These are phyloP conservation scores for Ochetophila trinervis DNA, from an alignment of 306 rosid genomes.

Conservation along the genomic window DNA sequence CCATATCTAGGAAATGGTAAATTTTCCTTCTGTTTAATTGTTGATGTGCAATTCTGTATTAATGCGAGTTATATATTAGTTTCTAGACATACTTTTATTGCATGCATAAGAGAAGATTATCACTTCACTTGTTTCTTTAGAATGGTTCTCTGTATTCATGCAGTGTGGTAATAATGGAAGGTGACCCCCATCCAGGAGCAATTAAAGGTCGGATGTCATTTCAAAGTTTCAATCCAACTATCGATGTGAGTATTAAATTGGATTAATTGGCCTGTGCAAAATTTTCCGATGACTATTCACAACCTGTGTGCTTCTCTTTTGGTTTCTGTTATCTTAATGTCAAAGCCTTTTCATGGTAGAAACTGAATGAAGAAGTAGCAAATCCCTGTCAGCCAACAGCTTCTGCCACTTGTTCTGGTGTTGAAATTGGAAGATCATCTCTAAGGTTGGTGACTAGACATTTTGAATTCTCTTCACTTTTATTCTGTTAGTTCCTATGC, in stretches of 20 bases:
- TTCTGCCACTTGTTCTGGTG: conserved; percentile 36
- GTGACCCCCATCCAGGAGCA: conserved; percentile 88
- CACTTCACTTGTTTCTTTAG: background rate
- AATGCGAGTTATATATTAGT: too few species aligned
- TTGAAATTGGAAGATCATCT: conserved; percentile 43
- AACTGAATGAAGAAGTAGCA: conserved; percentile 66
- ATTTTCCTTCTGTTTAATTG: conserved; percentile 7
- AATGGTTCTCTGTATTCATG: conserved; percentile 9
- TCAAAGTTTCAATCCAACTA: conserved; percentile 72
- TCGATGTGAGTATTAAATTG: conserved; percentile 76
- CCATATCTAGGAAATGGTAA: conserved; percentile 55
- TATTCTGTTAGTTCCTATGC: background rate
- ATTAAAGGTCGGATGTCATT: conserved; percentile 81
- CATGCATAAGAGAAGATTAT: background rate
- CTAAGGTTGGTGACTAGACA: conserved; percentile 44
- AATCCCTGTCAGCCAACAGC: conserved; percentile 41
- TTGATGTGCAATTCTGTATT: too few species aligned
- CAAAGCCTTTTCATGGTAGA: conserved; percentile 50
- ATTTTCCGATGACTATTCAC: conserved; percentile 15
- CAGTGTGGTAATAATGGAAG: conserved; percentile 83
- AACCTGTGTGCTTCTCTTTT: conserved; percentile 10
- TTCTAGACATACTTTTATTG: background rate
- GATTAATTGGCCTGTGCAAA: conserved; percentile 17
- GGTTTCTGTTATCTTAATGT: conserved; percentile 29
- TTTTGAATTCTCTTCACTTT: background rate